Percentiles rank a stretch among this genome's conserved stretches.
phyloP scores from a whole-genome alignment of 2,329 filamentous ascomycete species.

The Fusarium buxicola region DNA sequence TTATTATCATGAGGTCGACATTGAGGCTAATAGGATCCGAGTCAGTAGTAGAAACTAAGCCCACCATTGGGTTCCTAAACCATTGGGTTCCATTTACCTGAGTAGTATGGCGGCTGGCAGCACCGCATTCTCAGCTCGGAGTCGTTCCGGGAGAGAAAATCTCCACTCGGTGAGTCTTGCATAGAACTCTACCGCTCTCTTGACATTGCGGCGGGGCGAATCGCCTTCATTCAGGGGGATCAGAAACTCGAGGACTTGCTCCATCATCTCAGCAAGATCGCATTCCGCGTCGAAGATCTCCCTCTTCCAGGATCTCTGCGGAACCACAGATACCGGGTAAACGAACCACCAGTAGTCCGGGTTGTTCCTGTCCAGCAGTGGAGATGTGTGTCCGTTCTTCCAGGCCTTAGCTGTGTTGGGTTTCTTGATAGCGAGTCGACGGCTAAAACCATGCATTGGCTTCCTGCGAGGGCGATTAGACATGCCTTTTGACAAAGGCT shows the following conservation, averaged over 20 bases:
- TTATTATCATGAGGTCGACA: constrained; percentile 23
- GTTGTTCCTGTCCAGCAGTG: constrained; percentile 15
- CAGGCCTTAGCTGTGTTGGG: constrained; percentile 17
- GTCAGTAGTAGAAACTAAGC: not conserved
- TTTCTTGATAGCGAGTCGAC: constrained; percentile 13
- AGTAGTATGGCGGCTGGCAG: constrained; percentile 21
- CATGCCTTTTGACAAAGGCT: not conserved
- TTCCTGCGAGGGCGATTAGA: constrained; percentile 16
- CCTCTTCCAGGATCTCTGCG: constrained; percentile 16
- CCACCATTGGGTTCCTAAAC: rapidly evolving
- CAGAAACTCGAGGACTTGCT: constrained; percentile 25
- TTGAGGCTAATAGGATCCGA: not conserved
- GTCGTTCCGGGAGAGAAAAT: constrained; percentile 22
- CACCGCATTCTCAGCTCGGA: constrained; percentile 23
- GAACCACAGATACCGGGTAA: constrained; percentile 17
- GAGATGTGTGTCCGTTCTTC: constrained; percentile 8
- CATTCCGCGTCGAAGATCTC: constrained; percentile 32
- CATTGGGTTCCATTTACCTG: constrained; percentile 1
- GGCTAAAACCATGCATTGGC: constrained; percentile 29
- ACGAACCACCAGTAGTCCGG: constrained; percentile 33
- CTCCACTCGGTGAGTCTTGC: constrained; percentile 23
- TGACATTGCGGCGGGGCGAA: not conserved
- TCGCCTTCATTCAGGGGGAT: constrained; percentile 16
- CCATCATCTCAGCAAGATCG: constrained; percentile 24
- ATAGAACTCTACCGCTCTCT: constrained; percentile 17